Conservation (phyloP, 2,329 filamentous ascomycete species). For the Talaromyces funiculosus region DNA sequence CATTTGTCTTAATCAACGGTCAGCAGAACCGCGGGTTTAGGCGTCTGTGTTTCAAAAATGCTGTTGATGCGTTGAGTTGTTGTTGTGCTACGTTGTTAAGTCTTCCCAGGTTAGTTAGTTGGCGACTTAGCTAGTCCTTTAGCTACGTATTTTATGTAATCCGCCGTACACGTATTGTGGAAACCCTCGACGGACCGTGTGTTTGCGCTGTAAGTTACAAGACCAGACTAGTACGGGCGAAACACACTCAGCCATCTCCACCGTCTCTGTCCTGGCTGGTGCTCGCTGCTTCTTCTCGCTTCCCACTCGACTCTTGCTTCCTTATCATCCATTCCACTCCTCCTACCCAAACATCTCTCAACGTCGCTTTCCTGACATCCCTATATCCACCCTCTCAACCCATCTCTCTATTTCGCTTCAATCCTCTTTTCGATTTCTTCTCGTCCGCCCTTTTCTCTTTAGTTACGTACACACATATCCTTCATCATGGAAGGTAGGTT, state of each 20-base stretch:
- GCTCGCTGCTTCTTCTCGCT: slow-evolving; percentile 10
- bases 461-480: slow-evolving; percentile 24
- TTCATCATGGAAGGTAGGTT: slow-evolving; percentile 63
- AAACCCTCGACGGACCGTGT: background rate
- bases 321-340: slow-evolving; percentile 13
- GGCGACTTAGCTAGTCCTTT: background rate
- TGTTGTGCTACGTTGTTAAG: background rate
- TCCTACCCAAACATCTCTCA: slow-evolving; percentile 10
- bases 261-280: slow-evolving; percentile 1
- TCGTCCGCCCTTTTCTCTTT: slow-evolving; percentile 21
- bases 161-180: background rate
- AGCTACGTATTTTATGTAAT: background rate
- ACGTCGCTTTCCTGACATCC: slow-evolving; percentile 3
- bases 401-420: slow-evolving; percentile 15
- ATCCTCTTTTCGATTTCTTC: slow-evolving; percentile 15
- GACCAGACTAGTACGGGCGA: slow-evolving; percentile 9
- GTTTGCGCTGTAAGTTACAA: slow-evolving; percentile 1
- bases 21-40: background rate
- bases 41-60: background rate
- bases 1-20: background rate
- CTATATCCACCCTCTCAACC: slow-evolving; percentile 15
- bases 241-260: slow-evolving; percentile 13
- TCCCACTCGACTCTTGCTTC: slow-evolving; percentile 12
- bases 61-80: background rate
- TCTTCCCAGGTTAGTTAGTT: background rate